Base-by-base conservation (phyloP, 2,329 filamentous ascomycete genomes). In the Epicoccum sorghinum region DNA sequence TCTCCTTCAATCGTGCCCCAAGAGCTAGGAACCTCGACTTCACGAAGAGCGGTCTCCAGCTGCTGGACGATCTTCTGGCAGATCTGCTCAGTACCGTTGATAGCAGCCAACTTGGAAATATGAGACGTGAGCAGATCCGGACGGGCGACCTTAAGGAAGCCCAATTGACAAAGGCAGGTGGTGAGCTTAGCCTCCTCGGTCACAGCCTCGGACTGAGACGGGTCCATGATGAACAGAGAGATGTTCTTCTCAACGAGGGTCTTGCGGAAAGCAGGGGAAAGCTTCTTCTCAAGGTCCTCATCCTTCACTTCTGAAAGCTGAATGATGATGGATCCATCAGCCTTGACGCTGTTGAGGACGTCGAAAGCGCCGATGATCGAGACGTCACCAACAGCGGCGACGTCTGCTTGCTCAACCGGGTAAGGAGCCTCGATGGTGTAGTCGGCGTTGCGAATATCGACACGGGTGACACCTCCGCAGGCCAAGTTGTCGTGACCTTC, bases 381-480 rank as follows among this genome's bases (percentile, higher is more conserved):
- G 70, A 92, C 83, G 33, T 93, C 86, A 29, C 89, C 90, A 57
- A 98, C 83, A 46, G 91, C 89, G 12, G 86, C 83, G 23, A 93
- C 83, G 71, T 96, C 89, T 3, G 93, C 93, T 57, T 89, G 83
- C 55, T 88, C 86, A 14, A 96, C 81, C 3, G 89, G 83, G 71
- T 96, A 97, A 1, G 92, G 88, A 12, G 91, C 89, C 69, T 97
- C 91, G 32, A 97, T 83, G 27, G 88, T 87, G 79, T 90, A 93
- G 70, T 87, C 86, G 27, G 91, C 93, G 68, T 86, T 89, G 57
- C 93, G 88, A 50, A 98, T 85, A 70, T 98, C 93, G 39, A 90
- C 90, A 63, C 93, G 88, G 48, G 95, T 78, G 45, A 89, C 82
- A 64, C 95, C 95, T 38, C 93, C 95, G 60, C 85, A 83, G 5